Evolutionary conservation across 495 filamentous ascomycete species (phyloP).

Genomic region (Cercophora newfieldiana): DNA sequence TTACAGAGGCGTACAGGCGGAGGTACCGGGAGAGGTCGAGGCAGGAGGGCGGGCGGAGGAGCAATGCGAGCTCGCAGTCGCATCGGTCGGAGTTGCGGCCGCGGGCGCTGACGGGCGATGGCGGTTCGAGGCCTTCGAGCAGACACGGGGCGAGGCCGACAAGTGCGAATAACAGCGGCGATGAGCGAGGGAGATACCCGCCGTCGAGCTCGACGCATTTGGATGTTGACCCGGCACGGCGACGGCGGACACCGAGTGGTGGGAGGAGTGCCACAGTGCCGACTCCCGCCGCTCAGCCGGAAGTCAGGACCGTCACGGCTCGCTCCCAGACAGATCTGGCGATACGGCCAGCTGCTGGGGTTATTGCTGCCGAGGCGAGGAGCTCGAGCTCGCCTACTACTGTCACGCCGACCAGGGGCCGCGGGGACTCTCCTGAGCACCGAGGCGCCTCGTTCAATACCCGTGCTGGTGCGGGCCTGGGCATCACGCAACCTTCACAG

Average conservation of each 20-base stretch:
- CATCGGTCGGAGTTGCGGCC: conserved; percentile 33
- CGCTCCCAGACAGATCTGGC: conserved; percentile 63
- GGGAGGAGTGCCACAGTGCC: conserved; percentile 48
- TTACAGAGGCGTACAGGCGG: conserved; percentile 80
- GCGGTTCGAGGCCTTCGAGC: conserved; percentile 38
- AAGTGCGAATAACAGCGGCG: conserved; percentile 31
- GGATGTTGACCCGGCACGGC: conserved; percentile 44
- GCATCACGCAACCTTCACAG: conserved; percentile 25
- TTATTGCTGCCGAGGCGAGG: conserved; percentile 41
- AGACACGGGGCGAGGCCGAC: conserved; percentile 43
- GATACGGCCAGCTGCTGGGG: conserved; percentile 38
- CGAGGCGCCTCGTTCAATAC: conserved; percentile 27
- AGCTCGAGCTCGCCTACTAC: conserved; percentile 39
- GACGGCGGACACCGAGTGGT: conserved; percentile 43
- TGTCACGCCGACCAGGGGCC: conserved; percentile 14
- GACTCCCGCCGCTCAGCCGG: conserved; percentile 37
- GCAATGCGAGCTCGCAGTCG: conserved; percentile 39
- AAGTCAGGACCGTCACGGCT: conserved; percentile 39
- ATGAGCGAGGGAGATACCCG: conserved; percentile 49
- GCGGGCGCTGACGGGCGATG: conserved; percentile 31
- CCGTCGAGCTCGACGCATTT: conserved; percentile 44
- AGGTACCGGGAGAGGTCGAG: conserved; percentile 59
- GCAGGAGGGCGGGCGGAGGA: conserved; percentile 41
- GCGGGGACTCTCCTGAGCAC: conserved; percentile 15
- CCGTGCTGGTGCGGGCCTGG: conserved; percentile 24